Evolutionary conservation across 306 rosid genomes (phyloP).

Genomic region (Mimosa bimucronata): DNA sequence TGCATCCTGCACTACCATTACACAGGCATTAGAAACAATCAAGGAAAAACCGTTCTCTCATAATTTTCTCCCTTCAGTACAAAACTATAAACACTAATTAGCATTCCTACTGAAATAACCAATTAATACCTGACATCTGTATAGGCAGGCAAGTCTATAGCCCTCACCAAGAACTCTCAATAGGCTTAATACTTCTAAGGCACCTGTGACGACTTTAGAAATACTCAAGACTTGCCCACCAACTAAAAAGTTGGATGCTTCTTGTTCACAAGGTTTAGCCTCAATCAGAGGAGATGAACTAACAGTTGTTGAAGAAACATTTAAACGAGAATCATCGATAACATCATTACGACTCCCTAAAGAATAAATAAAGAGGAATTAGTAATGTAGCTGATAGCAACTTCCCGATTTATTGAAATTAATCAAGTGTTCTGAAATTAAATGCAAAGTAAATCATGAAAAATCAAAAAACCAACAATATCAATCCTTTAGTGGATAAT

Average conservation of each 20-base stretch:
- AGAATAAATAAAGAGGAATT: slow-evolving; percentile 34
- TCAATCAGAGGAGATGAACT: slow-evolving; percentile 60
- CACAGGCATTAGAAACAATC: slow-evolving; percentile 38
- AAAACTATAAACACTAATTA: slow-evolving; percentile 10
- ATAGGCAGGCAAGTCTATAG: slow-evolving; percentile 84
- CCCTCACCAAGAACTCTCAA: slow-evolving; percentile 90
- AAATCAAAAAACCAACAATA: slow-evolving; percentile 21
- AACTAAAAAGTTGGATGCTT: slow-evolving; percentile 47
- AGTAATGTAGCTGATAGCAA: not conserved
- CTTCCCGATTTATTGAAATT: not conserved
- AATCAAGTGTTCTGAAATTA: not conserved
- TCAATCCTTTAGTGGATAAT: not conserved
- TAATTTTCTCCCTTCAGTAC: slow-evolving; percentile 23
- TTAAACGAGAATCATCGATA: slow-evolving; percentile 74
- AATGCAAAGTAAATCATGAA: slow-evolving; percentile 15
- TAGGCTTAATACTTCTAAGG: slow-evolving; percentile 79
- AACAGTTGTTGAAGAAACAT: slow-evolving; percentile 53
- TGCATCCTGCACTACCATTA: slow-evolving; percentile 74
- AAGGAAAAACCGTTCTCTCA: slow-evolving; percentile 29
- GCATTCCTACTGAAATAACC: slow-evolving; percentile 27
- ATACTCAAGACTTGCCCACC: slow-evolving; percentile 59
- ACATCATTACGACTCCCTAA: slow-evolving; percentile 73
- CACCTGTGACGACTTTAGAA: slow-evolving; percentile 63
- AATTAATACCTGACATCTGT: slow-evolving; percentile 83
- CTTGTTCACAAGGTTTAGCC: slow-evolving; percentile 66